Evolutionary conservation across 2,329 filamentous ascomycete genomes (phyloP).

Genomic region (Aspergillus texensis): DNA sequence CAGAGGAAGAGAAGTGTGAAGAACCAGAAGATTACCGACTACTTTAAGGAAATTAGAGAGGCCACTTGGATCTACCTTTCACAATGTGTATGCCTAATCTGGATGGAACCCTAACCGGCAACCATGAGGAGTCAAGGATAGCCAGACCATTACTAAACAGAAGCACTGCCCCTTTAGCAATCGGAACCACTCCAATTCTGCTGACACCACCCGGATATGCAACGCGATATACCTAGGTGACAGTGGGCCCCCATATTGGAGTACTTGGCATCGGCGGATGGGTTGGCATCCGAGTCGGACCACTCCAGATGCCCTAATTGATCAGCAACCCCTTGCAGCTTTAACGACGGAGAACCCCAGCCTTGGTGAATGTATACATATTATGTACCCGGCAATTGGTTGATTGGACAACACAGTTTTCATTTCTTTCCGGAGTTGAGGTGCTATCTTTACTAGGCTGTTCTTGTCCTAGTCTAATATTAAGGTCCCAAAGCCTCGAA

Average conservation of each 20-base stretch:
- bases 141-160: slow-evolving; percentile 1
- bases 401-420: not conserved
- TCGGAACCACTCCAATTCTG: slow-evolving; percentile 12
- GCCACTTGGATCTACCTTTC: not conserved
- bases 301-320: slow-evolving; percentile 1
- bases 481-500: not conserved
- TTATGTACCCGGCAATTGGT: not conserved
- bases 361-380: not conserved
- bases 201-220: slow-evolving; percentile 13
- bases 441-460: not conserved
- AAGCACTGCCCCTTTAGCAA: slow-evolving; percentile 9
- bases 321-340: not conserved
- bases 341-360: not conserved
- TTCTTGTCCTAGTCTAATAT: not conserved
- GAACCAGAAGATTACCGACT: not conserved
- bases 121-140: not conserved
- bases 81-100: not conserved
- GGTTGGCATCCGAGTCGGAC: slow-evolving; percentile 12
- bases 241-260: not conserved
- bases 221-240: not conserved
- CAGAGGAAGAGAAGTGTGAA: not conserved
- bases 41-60: not conserved
- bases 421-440: not conserved
- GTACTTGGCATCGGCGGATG: slow-evolving; percentile 2
- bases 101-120: not conserved